Conservation (phyloP, 1,284 basidiomycete species). For the Entoloma clypeatum region DNA sequence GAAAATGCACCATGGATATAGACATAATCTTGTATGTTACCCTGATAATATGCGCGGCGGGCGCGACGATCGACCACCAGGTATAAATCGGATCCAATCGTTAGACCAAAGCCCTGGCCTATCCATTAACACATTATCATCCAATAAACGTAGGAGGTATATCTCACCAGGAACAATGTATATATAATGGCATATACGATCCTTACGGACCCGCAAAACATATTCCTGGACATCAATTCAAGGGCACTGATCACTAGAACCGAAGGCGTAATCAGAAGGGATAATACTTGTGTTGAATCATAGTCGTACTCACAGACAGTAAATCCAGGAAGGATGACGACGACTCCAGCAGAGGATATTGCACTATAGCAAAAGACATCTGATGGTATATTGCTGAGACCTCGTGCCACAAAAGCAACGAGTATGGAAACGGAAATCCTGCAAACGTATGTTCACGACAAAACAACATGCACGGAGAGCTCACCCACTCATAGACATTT, state of each 20-base stretch:
- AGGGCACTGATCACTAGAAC: conserved; percentile 72
- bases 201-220: conserved; percentile 82
- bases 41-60: conserved; percentile 46
- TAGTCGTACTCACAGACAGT: conserved; percentile 55
- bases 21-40: conserved; percentile 41
- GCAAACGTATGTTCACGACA: conserved; percentile 3
- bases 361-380: conserved; percentile 79
- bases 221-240: conserved; percentile 79
- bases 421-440: conserved; percentile 82
- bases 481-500: conserved; percentile 87
- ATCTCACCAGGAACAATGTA: conserved; percentile 69
- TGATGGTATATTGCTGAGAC: conserved; percentile 64
- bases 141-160: not conserved
- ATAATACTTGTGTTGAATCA: conserved; percentile 1
- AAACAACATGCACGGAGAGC: conserved; percentile 26
- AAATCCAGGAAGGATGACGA: conserved; percentile 77
- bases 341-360: conserved; percentile 78
- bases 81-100: conserved; percentile 84
- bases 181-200: conserved; percentile 89
- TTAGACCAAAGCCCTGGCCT: conserved; percentile 74
- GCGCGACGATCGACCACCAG: conserved; percentile 69
- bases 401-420: conserved; percentile 77
- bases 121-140: conserved; percentile 5
- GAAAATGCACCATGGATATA: conserved; percentile 60
- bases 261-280: conserved; percentile 10